Conservation (phyloP, 2,329 filamentous ascomycete genomes). For the Cadophora gregata region DNA sequence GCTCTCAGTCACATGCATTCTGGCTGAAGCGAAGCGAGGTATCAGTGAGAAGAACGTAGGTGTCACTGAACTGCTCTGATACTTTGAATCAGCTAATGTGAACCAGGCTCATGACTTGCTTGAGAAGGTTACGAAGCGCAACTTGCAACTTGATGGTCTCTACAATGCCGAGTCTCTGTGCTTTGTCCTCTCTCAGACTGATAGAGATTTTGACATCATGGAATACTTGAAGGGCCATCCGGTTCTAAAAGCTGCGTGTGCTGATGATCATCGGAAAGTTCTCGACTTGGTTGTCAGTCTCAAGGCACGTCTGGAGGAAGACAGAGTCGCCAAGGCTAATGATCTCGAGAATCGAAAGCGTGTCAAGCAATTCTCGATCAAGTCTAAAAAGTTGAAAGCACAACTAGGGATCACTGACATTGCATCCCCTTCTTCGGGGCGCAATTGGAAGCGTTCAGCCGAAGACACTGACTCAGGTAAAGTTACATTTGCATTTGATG, state of each 20-base stretch:
- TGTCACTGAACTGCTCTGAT: neutral
- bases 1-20: slow-evolving; percentile 31
- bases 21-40: slow-evolving; percentile 27
- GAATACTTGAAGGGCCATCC: slow-evolving; percentile 26
- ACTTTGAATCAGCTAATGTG: neutral
- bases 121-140: slow-evolving; percentile 21
- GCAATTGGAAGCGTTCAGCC: neutral
- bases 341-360: neutral
- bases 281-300: neutral
- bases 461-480: neutral
- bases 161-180: slow-evolving; percentile 29
- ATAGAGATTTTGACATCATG: slow-evolving; percentile 20
- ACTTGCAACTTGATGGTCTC: slow-evolving; percentile 33
- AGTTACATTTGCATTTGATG: neutral
- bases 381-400: neutral
- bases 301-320: neutral
- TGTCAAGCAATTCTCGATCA: neutral
- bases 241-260: slow-evolving; percentile 5
- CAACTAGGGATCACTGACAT: neutral
- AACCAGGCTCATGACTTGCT: slow-evolving; percentile 32
- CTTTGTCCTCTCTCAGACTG: slow-evolving; percentile 33
- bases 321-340: neutral
- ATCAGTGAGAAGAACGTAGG: slow-evolving; percentile 26
- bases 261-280: neutral
- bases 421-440: neutral